Evolutionary conservation across 371 early-diverging fungal genomes (phyloP).

Genomic region (Mortierella sp.): DNA sequence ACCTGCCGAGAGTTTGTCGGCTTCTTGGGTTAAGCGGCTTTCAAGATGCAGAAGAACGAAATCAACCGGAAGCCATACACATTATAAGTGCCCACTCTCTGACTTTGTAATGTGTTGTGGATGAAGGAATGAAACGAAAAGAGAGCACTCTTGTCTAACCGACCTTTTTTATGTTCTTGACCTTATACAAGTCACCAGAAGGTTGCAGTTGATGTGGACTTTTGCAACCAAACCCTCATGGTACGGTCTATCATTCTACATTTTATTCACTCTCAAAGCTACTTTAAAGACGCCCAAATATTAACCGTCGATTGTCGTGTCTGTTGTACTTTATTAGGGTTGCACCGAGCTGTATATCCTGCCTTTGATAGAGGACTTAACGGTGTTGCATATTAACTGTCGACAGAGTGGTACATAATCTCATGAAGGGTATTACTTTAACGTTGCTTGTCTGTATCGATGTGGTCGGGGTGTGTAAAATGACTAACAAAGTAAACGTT

Average conservation of each 20-base stretch:
- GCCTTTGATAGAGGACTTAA: slow-evolving; percentile 65
- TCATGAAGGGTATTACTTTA: neutral
- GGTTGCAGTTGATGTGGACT: slow-evolving; percentile 67
- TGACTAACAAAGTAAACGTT: neutral
- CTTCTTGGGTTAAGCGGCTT: neutral
- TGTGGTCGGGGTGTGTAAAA: neutral
- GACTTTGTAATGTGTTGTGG: neutral
- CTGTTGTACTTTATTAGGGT: slow-evolving; percentile 59
- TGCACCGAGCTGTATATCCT: slow-evolving; percentile 73
- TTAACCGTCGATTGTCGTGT: neutral
- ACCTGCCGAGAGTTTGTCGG: neutral
- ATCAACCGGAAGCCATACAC: slow-evolving; percentile 41
- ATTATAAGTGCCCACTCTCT: slow-evolving; percentile 42
- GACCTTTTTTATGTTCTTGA: slow-evolving; percentile 2
- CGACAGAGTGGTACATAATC: slow-evolving; percentile 71
- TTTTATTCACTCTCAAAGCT: neutral
- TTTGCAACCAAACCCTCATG: slow-evolving; percentile 55
- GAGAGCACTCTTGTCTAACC: slow-evolving; percentile 7
- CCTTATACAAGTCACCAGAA: slow-evolving; percentile 61
- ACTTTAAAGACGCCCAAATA: neutral
- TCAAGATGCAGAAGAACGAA: slow-evolving; percentile 48
- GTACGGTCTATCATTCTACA: slow-evolving; percentile 16
- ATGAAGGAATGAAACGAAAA: neutral
- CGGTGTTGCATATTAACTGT: slow-evolving; percentile 68
- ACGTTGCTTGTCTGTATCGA: neutral